Conservation (phyloP, 2,329 filamentous ascomycete species). For the Emericellopsis atlantica region DNA sequence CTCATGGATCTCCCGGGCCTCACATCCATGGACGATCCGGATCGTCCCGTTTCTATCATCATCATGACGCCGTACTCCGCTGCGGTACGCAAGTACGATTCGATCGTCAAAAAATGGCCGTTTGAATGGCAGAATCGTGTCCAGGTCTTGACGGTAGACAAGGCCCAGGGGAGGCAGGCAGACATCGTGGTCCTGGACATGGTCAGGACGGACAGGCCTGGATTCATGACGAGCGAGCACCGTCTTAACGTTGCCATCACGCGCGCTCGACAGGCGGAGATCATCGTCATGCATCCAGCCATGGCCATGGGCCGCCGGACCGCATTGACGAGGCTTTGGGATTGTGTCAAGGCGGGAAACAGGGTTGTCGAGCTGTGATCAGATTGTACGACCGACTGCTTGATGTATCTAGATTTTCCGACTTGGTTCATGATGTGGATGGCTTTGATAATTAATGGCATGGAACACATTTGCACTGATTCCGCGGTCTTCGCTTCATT, state of each 20-base stretch:
- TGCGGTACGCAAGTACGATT: conserved; percentile 20
- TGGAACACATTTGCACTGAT: no score
- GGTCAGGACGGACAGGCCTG: conserved; percentile 22
- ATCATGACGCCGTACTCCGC: conserved; percentile 30
- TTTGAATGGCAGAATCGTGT: conserved; percentile 16
- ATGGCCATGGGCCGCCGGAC: conserved; percentile 14
- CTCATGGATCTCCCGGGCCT: conserved; percentile 20
- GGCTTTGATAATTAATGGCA: no score
- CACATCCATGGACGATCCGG: conserved; percentile 10
- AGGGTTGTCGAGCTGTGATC: no score
- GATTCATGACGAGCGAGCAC: conserved; percentile 29
- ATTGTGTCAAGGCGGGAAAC: background rate
- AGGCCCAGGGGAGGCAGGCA: conserved; percentile 31
- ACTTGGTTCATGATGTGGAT: no score
- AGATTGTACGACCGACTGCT: no score
- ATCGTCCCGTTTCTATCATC: conserved; percentile 22
- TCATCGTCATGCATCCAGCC: conserved; percentile 27
- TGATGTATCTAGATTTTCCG: no score
- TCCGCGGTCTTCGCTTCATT: no score
- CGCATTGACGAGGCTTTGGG: no score
- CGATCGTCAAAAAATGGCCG: conserved; percentile 13
- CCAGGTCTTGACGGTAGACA: conserved; percentile 29
- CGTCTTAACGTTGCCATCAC: conserved; percentile 33
- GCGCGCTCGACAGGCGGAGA: conserved; percentile 28
- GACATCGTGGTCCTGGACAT: conserved; percentile 34